Evolutionary conservation across 305 asterid genomes (phyloP).

Genomic region (Striga hermonthica): DNA sequence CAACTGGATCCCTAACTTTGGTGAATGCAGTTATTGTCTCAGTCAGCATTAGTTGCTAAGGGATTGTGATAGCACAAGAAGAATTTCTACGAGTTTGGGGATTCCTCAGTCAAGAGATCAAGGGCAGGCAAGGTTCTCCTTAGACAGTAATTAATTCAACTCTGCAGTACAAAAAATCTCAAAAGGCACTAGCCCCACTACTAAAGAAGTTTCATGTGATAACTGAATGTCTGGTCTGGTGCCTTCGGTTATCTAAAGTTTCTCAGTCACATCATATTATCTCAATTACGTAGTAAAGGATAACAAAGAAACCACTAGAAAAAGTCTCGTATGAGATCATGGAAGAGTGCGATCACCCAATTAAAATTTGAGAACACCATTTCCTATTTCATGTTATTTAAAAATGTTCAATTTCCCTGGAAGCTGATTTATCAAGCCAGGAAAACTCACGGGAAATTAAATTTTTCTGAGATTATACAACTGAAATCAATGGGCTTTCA

Average conservation of each 20-base stretch:
- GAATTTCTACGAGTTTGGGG: not conserved
- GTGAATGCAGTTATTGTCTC: not conserved
- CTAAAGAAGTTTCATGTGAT: not conserved
- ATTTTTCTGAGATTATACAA: not conserved
- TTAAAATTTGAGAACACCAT: constrained; percentile 2
- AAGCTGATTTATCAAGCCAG: constrained; percentile 1
- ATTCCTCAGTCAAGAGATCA: constrained; percentile 13
- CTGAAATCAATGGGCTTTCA: not conserved
- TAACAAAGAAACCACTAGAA: constrained; percentile 12
- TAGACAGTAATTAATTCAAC: not conserved
- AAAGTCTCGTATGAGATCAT: not conserved
- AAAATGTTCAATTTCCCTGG: not conserved
- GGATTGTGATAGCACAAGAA: not conserved
- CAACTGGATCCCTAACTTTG: constrained; percentile 12
- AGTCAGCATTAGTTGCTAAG: not conserved
- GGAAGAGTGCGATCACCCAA: constrained; percentile 5
- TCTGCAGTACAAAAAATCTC: not conserved
- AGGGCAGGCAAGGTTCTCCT: constrained; percentile 19
- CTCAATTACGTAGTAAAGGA: not conserved
- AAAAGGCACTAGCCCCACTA: constrained; percentile 11
- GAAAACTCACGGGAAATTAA: not conserved
- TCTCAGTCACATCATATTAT: constrained; percentile 3
- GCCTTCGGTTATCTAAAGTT: constrained; percentile 12
- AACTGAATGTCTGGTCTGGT: constrained; percentile 11
- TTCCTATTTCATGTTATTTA: constrained; percentile 5